These are phyloP conservation scores for Jatropha multifida DNA, from an alignment of 441 rosid genomes.

Conservation along the genomic window DNA sequence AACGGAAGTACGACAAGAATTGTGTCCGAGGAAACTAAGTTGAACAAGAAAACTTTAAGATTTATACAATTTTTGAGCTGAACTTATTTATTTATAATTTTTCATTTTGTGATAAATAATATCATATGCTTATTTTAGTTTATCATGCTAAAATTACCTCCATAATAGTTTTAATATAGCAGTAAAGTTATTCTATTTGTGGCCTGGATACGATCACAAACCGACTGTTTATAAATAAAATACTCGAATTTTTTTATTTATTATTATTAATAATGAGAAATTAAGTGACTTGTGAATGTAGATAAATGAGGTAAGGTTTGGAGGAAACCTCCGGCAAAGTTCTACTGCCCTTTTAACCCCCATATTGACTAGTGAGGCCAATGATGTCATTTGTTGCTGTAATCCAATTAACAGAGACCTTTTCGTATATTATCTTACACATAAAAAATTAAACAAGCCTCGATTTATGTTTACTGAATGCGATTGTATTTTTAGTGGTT, in stretches of 20 bases:
- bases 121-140: no score
- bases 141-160: no score
- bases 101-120: no score
- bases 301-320: conserved; percentile 30
- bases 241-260: background rate
- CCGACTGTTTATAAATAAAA: no score
- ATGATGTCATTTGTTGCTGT: conserved; percentile 11
- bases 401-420: background rate
- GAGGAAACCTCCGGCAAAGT: conserved; percentile 20
- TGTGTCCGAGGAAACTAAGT: background rate
- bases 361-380: conserved; percentile 17
- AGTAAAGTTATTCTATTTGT: no score
- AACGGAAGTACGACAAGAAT: background rate
- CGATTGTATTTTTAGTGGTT: no score
- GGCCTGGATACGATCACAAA: no score
- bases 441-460: no score
- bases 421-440: no score
- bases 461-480: no score
- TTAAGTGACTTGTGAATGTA: conserved; percentile 21
- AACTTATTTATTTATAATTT: no score
- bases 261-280: background rate
- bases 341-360: conserved; percentile 22
- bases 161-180: no score
- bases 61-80: background rate
- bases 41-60: background rate